Percentiles rank a stretch among this genome's conserved stretches.
These are phyloP conservation scores for Noccaea bulbosa DNA, from an alignment of 345 rosid genomes.

Conservation along the genomic window DNA sequence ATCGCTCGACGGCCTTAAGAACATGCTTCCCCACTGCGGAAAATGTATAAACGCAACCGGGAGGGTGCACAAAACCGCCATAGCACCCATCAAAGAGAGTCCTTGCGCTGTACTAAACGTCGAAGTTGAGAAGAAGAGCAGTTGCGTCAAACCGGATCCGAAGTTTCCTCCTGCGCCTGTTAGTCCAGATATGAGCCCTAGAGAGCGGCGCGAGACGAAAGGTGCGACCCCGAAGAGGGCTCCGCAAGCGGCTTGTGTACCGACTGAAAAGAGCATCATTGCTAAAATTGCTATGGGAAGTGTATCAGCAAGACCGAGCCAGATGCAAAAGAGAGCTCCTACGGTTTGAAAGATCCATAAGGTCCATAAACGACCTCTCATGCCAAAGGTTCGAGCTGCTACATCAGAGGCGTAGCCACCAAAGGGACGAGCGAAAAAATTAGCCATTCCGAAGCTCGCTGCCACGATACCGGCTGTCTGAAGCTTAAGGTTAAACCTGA, in stretches of 20 bases:
- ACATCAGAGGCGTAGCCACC: slow-evolving; percentile 74
- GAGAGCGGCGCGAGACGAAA: slow-evolving; percentile 70
- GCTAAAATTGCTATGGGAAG: slow-evolving; percentile 69
- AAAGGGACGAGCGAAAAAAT: slow-evolving; percentile 72
- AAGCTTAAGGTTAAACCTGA: slow-evolving; percentile 71
- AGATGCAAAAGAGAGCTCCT: slow-evolving; percentile 74
- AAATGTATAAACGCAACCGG: slow-evolving; percentile 69
- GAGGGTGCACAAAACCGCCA: slow-evolving; percentile 65
- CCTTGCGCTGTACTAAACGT: slow-evolving; percentile 62
- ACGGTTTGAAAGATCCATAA: slow-evolving; percentile 77
- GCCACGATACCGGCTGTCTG: slow-evolving; percentile 80
- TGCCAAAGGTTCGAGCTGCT: slow-evolving; percentile 62
- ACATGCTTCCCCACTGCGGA: slow-evolving; percentile 90
- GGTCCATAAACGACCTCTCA: slow-evolving; percentile 83
- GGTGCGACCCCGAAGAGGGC: slow-evolving; percentile 81
- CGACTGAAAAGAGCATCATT: slow-evolving; percentile 78
- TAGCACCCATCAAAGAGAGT: slow-evolving; percentile 67
- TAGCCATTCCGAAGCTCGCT: slow-evolving; percentile 86
- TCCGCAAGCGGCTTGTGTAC: slow-evolving; percentile 88
- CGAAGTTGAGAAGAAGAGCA: slow-evolving; percentile 64
- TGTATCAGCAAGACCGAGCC: slow-evolving; percentile 70
- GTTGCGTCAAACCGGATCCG: slow-evolving; percentile 76
- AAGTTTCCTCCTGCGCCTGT: slow-evolving; percentile 84
- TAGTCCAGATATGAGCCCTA: slow-evolving; percentile 78
- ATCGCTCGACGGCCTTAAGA: slow-evolving; percentile 57